Evolutionary conservation across 805 yeast genomes (phyloP), one percentile per base, ranked within the genome.

Genomic region (Starmera amethionina): DNA sequence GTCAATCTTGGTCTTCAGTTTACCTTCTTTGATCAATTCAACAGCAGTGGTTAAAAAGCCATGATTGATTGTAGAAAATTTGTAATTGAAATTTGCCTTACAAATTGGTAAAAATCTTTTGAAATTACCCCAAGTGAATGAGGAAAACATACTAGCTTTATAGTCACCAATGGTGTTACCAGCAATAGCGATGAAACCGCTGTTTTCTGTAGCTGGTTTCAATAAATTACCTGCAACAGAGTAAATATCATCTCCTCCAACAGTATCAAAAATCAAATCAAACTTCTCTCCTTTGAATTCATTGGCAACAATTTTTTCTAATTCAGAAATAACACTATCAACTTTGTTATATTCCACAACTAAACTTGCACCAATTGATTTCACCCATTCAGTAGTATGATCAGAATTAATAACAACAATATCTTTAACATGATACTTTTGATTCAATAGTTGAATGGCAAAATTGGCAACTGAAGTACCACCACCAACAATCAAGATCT

Each of bases 401-500:
- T 70, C 57, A 3, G 82, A 76, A 52, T 80, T 73, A 3, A 77
- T 67, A 22, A 74, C 77, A 5, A 74, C 79, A 18, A 85, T 72
- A 11, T 68, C 67, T 22, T 61, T 60, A 8, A 76, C 74, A 3
- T 66, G 59, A 41, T 64, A 64, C 36, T 60, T 54, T 32, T 68
- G 56, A 55, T 73, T 79, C 9, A 80, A 75, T 33, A 82, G 55
- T 55, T 79, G 84, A 30, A 75, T 62, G 4, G 70, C 65, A 43
- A 65, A 68, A 27, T 68, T 54, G 18, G 89, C 88, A 13, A 82
- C 88, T 12, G 79, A 61, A 1, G 94, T 77, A 8, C 83, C 79
- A 22, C 82, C 90, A 32, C 95, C 95, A 36, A 82, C 62, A 16
- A 85, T 68, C 37, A 83, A 64, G 4, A 82, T 73, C 42, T 67